These are phyloP conservation scores for Penicillium argentinense DNA, from an alignment of 495 filamentous ascomycete species.

Conservation along the genomic window DNA sequence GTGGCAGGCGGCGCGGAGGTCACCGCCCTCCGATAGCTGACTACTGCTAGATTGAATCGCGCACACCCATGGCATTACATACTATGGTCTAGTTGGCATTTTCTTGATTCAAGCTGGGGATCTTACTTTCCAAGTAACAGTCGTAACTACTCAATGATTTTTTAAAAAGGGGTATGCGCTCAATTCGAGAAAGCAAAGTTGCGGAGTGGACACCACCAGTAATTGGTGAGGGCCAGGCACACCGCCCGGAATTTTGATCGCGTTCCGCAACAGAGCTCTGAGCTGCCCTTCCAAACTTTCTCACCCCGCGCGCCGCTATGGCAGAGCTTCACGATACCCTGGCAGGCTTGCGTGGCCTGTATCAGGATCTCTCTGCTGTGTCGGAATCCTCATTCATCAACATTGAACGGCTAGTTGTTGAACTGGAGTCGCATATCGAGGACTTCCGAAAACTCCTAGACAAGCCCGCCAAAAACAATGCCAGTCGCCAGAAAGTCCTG, in stretches of 20 bases:
- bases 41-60: too few relatives aligned
- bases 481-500: conserved; percentile 59
- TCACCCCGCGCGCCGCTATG: conserved; percentile 26
- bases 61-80: too few relatives aligned
- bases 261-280: conserved; percentile 38
- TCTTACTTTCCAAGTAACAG: too few relatives aligned
- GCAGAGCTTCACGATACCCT: conserved; percentile 62
- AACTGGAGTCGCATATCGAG: conserved; percentile 66
- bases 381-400: conserved; percentile 59
- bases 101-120: too few relatives aligned
- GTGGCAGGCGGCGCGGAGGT: conserved; percentile 19
- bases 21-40: too few relatives aligned
- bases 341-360: conserved; percentile 70
- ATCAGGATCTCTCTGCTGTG: conserved; percentile 72
- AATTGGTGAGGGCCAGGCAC: too few relatives aligned
- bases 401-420: conserved; percentile 60
- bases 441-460: conserved; percentile 78
- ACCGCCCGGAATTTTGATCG: conserved; percentile 41
- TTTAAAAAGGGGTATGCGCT: too few relatives aligned
- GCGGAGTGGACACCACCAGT: too few relatives aligned
- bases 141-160: too few relatives aligned
- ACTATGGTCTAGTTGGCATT: too few relatives aligned
- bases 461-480: conserved; percentile 67
- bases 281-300: conserved; percentile 22
- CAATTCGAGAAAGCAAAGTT: too few relatives aligned